phyloP scores from a whole-genome alignment of 192 early-diverging fungal genomes.

The Fimicolochytrium jonesii region DNA sequence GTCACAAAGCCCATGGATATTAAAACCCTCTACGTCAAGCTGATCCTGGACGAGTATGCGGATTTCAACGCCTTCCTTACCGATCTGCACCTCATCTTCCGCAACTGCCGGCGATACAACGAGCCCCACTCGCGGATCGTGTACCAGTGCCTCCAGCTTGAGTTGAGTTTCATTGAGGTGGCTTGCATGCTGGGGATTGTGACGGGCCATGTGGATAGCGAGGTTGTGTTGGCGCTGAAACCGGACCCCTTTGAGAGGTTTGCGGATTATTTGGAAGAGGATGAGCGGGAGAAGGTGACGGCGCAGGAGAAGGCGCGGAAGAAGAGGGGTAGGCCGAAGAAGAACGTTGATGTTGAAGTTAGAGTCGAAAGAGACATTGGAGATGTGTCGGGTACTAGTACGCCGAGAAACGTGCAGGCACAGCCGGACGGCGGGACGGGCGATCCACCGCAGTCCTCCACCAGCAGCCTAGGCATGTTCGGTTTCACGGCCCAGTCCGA shows the following conservation, averaged over 20 bases:
- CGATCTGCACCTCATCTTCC: slow-evolving; percentile 12
- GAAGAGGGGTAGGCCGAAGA: no score
- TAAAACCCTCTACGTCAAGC: slow-evolving; percentile 1
- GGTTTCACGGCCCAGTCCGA: no score
- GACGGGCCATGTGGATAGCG: neutral
- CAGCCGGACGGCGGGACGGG: no score
- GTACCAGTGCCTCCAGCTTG: neutral
- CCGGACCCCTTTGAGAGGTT: neutral
- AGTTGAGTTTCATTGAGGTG: slow-evolving; percentile 5
- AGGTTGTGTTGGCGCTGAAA: neutral
- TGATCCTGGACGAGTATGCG: slow-evolving; percentile 10
- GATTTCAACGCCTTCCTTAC: slow-evolving; percentile 1
- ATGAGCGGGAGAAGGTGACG: no score
- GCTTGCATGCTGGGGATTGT: neutral
- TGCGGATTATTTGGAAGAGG: no score
- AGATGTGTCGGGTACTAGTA: no score
- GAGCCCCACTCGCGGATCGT: neutral
- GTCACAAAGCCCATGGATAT: slow-evolving; percentile 11
- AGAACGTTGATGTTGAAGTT: no score
- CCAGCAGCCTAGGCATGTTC: no score
- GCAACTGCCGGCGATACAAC: slow-evolving; percentile 13
- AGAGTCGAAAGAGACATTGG: no score
- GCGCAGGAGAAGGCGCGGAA: no score
- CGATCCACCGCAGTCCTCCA: no score
- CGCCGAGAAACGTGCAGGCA: no score